Percentiles rank a stretch among this genome's conserved stretches.
phyloP scores from a whole-genome alignment of 1,284 basidiomycete species.

The Ganoderma sinense region DNA sequence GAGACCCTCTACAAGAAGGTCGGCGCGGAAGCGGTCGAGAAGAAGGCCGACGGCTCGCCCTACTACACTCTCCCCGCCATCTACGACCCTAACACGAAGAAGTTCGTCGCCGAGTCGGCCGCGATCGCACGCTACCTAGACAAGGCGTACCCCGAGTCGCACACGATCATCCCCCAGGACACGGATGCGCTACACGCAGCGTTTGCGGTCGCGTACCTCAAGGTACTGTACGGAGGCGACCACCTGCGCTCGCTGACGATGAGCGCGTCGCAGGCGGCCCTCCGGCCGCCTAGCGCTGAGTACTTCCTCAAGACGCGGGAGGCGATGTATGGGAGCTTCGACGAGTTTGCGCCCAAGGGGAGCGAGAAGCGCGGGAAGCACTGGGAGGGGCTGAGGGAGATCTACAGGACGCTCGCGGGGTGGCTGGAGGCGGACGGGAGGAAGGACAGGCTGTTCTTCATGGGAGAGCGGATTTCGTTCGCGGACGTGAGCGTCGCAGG shows the following conservation, averaged over 20 bases:
- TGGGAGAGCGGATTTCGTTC: constrained; percentile 39
- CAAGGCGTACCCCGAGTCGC: constrained; percentile 39
- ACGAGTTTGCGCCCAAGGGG: constrained; percentile 43
- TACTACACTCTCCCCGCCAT: constrained; percentile 45
- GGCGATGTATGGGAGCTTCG: constrained; percentile 43
- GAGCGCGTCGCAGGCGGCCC: neutral
- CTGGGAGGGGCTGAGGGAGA: neutral
- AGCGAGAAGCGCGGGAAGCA: constrained; percentile 8
- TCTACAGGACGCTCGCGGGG: neutral
- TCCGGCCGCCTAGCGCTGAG: constrained; percentile 24
- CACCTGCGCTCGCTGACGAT: neutral
- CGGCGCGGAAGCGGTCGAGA: constrained; percentile 36
- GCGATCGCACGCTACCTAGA: constrained; percentile 45
- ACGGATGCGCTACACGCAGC: constrained; percentile 42
- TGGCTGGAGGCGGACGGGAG: constrained; percentile 42
- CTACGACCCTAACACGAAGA: constrained; percentile 36
- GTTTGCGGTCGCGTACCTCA: constrained; percentile 30
- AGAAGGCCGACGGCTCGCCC: constrained; percentile 31
- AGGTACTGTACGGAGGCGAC: neutral
- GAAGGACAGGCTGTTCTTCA: constrained; percentile 35
- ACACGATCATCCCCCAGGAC: constrained; percentile 33
- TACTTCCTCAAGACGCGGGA: constrained; percentile 50
- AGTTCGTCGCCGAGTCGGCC: constrained; percentile 40
- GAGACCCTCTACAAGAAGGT: constrained; percentile 37
- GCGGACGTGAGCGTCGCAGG: constrained; percentile 46